Evolutionary conservation across 306 rosid genomes (phyloP).

Genomic region (Nissolia schottii): DNA sequence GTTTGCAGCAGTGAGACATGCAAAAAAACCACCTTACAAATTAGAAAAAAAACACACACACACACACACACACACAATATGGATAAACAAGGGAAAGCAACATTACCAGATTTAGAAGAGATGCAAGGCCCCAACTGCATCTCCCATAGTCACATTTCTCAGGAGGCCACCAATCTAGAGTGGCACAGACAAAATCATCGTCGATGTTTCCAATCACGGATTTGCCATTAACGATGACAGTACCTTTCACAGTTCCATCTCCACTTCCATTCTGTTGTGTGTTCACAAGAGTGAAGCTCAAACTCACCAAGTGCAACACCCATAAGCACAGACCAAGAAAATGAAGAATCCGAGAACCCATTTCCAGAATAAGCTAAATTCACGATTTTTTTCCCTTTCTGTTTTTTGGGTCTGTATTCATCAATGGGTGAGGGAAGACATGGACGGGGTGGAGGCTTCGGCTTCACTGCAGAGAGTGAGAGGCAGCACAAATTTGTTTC

Average conservation of each 20-base stretch:
- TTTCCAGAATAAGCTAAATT: slow-evolving; percentile 30
- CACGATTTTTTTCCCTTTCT: slow-evolving; percentile 34
- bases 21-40: not conserved
- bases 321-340: slow-evolving; percentile 44
- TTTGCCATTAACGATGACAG: slow-evolving; percentile 47
- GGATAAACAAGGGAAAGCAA: not conserved
- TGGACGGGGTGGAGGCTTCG: not conserved
- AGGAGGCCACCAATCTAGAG: slow-evolving; percentile 99
- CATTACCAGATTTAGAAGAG: slow-evolving; percentile 85
- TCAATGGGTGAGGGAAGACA: not conserved
- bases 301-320: slow-evolving; percentile 32
- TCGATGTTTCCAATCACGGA: slow-evolving; percentile 64
- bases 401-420: not conserved
- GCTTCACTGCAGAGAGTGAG: not conserved
- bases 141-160: slow-evolving; percentile 93
- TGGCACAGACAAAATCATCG: slow-evolving; percentile 87
- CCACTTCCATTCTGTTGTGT: slow-evolving; percentile 19
- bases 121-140: slow-evolving; percentile 89
- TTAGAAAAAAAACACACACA: not conserved
- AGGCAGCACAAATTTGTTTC: not conserved
- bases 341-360: slow-evolving; percentile 50
- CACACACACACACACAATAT: not conserved
- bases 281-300: slow-evolving; percentile 24
- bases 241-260: slow-evolving; percentile 37
- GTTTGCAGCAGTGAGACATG: not conserved